These are phyloP conservation scores for Saccharomyces hybrid DNA, from an alignment of 1,139 yeast species.

Conservation along the genomic window DNA sequence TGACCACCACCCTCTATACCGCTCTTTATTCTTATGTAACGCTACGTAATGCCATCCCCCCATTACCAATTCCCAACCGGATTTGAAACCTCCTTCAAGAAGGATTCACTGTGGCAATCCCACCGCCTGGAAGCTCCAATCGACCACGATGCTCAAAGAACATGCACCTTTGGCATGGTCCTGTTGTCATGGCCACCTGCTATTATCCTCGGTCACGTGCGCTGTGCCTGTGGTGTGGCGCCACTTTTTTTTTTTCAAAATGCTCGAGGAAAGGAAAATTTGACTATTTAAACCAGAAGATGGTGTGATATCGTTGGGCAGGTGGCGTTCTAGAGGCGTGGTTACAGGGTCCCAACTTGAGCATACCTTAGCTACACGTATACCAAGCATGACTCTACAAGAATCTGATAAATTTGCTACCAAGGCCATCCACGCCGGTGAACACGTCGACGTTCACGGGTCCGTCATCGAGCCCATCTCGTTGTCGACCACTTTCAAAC, in stretches of 20 bases:
- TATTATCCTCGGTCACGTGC: not conserved
- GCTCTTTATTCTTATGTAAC: not conserved
- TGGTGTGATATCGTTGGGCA: not conserved
- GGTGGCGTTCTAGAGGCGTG: not conserved
- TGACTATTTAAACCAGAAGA: not conserved
- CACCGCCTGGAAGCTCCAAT: conserved; percentile 95
- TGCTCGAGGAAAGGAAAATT: not conserved
- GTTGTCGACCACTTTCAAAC: conserved; percentile 80
- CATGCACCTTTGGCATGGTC: conserved; percentile 93
- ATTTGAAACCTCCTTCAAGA: conserved; percentile 93
- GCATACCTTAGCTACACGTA: not conserved
- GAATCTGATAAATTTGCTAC: conserved; percentile 52
- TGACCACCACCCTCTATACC: not conserved
- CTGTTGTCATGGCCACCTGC: conserved; percentile 46
- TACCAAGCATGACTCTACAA: conserved; percentile 20
- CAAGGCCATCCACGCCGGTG: conserved; percentile 78
- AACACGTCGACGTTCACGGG: conserved; percentile 70
- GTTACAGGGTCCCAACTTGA: no score
- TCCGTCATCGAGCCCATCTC: conserved; percentile 86
- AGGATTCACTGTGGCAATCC: conserved; percentile 98
- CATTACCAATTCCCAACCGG: conserved; percentile 21
- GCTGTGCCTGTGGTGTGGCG: not conserved
- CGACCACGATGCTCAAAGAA: conserved; percentile 93
- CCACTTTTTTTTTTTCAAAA: not conserved
- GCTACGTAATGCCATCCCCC: not conserved